Evolutionary conservation across 164 flowering plant species (phyloP).

Genomic region (Amborella trichopoda): DNA sequence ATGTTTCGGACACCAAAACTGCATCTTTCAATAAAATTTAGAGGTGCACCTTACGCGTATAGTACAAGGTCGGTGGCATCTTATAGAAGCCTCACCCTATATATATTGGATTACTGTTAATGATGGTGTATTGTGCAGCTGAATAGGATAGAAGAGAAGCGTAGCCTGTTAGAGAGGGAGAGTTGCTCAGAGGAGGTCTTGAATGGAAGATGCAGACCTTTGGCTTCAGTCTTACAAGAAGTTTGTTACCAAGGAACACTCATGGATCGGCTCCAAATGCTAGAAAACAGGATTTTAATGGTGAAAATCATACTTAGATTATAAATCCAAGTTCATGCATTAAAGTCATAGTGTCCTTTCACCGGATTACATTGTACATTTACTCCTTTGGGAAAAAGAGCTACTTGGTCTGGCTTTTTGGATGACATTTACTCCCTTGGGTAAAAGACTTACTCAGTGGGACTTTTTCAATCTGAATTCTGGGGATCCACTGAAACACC

Average conservation of each 20-base stretch:
- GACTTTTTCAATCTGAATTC: background rate
- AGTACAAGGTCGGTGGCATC: no score
- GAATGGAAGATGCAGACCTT: constrained; percentile 1
- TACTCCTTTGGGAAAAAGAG: background rate
- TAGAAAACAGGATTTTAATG: constrained; percentile 7
- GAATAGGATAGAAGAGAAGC: constrained; percentile 7
- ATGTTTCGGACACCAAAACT: no score
- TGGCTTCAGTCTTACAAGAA: constrained; percentile 4
- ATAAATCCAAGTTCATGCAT: background rate
- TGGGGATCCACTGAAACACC: background rate
- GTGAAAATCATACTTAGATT: background rate
- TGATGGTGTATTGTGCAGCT: background rate
- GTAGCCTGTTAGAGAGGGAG: background rate
- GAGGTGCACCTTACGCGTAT: no score
- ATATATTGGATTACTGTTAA: no score
- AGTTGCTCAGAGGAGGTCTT: background rate
- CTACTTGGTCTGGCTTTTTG: no score
- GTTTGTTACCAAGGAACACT: constrained; percentile 9
- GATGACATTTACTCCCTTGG: background rate
- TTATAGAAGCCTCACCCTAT: no score
- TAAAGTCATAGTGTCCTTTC: background rate
- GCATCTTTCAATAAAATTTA: no score
- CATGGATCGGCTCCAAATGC: constrained; percentile 1
- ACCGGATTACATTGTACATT: background rate
- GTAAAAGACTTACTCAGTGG: background rate